Percentiles rank a stretch among this genome's conserved stretches.
These are phyloP conservation scores for Podospora australis DNA, from an alignment of 495 filamentous ascomycete genomes.

Conservation along the genomic window DNA sequence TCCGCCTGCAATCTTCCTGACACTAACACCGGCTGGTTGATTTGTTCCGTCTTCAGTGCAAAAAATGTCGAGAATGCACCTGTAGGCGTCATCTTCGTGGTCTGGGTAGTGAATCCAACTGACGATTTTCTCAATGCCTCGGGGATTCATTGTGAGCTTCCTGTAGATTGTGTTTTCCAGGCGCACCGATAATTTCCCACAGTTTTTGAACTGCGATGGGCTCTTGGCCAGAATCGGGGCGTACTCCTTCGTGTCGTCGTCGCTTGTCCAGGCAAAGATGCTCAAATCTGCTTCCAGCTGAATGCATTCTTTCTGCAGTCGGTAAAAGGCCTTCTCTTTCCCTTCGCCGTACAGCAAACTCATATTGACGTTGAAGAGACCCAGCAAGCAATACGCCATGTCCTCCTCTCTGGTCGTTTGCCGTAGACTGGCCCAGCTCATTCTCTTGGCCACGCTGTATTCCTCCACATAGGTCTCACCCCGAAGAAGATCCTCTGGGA, in stretches of 20 bases:
- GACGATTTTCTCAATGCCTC: conserved; percentile 1
- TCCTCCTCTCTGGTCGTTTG: conserved; percentile 16
- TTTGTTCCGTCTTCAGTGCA: neutral
- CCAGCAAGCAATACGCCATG: conserved; percentile 19
- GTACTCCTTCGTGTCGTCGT: neutral
- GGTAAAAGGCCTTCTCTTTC: conserved; percentile 16
- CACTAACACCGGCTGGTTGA: neutral
- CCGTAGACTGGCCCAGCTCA: conserved; percentile 18
- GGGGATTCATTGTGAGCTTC: conserved; percentile 1
- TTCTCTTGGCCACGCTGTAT: conserved; percentile 6
- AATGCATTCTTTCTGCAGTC: conserved; percentile 23
- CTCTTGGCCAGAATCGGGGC: conserved; percentile 1
- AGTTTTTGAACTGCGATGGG: neutral
- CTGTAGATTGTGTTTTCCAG: neutral
- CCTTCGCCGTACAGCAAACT: conserved; percentile 24
- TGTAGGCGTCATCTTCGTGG: neutral
- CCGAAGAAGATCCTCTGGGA: neutral
- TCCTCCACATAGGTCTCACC: neutral
- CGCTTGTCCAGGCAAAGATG: conserved; percentile 24
- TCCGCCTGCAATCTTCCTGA: neutral
- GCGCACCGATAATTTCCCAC: neutral
- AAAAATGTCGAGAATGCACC: neutral
- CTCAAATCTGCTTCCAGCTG: conserved; percentile 21
- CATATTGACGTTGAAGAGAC: conserved; percentile 25
- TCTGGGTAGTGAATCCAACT: neutral